Percentiles rank a stretch among this genome's conserved stretches.
Evolutionary conservation across 495 filamentous ascomycete species (phyloP).

Genomic region (Achaetomiella virescens): DNA sequence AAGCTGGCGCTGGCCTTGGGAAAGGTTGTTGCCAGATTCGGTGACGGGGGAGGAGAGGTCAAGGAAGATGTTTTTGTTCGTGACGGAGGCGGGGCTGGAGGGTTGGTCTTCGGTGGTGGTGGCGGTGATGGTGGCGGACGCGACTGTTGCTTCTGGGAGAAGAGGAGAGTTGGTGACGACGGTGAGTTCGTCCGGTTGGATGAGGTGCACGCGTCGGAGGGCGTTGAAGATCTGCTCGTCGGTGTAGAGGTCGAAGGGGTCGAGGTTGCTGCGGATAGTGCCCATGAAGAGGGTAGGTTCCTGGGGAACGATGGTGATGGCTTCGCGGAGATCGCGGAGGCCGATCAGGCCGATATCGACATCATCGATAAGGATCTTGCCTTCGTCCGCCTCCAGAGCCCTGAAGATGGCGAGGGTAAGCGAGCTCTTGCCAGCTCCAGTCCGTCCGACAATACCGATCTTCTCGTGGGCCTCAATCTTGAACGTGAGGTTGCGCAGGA

Average conservation of each 20-base stretch:
- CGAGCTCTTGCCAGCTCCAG: slow-evolving; percentile 95
- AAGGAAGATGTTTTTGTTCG: slow-evolving; percentile 92
- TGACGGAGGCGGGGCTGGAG: slow-evolving; percentile 35
- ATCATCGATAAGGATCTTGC: slow-evolving; percentile 84
- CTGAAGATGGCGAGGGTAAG: slow-evolving; percentile 94
- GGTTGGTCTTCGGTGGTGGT: slow-evolving; percentile 8
- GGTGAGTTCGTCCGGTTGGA: slow-evolving; percentile 52
- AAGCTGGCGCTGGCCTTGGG: slow-evolving; percentile 93
- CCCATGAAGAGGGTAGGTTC: slow-evolving; percentile 97
- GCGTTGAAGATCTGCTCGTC: slow-evolving; percentile 88
- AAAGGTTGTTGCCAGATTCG: slow-evolving; percentile 92
- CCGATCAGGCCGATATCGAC: slow-evolving; percentile 86
- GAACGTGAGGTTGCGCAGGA: slow-evolving; percentile 78
- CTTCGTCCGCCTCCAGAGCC: slow-evolving; percentile 86
- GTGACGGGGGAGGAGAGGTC: slow-evolving; percentile 78
- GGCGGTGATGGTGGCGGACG: slow-evolving; percentile 9
- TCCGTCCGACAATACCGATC: slow-evolving; percentile 93
- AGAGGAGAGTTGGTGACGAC: slow-evolving; percentile 3
- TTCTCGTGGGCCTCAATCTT: slow-evolving; percentile 82
- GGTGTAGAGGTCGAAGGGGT: slow-evolving; percentile 86
- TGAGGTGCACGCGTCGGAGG: slow-evolving; percentile 84
- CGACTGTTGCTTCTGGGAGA: slow-evolving; percentile 15
- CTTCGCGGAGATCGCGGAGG: slow-evolving; percentile 81
- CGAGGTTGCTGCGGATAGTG: slow-evolving; percentile 90
- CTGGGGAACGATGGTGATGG: slow-evolving; percentile 96